Evolutionary conservation across 1,284 basidiomycete species (phyloP).

Genomic region (Pholiota adiposa): DNA sequence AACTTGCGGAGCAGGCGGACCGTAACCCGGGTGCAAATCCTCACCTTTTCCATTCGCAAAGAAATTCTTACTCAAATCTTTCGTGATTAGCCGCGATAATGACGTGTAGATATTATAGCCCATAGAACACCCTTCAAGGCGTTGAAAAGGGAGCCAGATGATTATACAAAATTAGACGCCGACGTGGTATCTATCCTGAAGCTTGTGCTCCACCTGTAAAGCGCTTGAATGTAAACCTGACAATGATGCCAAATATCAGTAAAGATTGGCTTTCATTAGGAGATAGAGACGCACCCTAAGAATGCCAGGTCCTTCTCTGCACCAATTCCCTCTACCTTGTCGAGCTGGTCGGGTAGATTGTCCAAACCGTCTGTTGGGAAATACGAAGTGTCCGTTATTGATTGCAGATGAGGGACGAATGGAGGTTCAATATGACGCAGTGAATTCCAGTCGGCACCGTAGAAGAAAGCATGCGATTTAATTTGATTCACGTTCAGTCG

Average conservation of each 20-base stretch:
- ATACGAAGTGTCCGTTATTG: constrained; percentile 94
- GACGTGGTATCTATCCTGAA: constrained; percentile 18
- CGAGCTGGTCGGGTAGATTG: constrained; percentile 78
- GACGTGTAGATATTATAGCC: constrained; percentile 8
- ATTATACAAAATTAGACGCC: constrained; percentile 1
- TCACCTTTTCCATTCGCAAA: background rate
- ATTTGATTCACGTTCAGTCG: constrained; percentile 87
- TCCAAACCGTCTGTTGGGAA: constrained; percentile 97
- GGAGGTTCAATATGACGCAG: constrained; percentile 95
- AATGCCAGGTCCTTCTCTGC: constrained; percentile 92
- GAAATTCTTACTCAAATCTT: background rate
- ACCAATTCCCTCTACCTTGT: constrained; percentile 69
- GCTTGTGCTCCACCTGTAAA: constrained; percentile 53
- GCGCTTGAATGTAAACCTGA: constrained; percentile 85
- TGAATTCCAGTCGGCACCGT: constrained; percentile 92
- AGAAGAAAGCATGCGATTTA: constrained; percentile 96
- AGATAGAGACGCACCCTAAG: constrained; percentile 69
- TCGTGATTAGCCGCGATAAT: background rate
- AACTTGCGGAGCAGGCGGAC: background rate
- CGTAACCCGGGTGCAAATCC: background rate
- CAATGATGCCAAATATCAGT: constrained; percentile 10
- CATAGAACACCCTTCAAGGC: background rate
- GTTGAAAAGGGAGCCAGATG: constrained; percentile 5
- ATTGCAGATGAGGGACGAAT: constrained; percentile 92
- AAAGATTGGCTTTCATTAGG: background rate